Evolutionary conservation across 805 yeast species (phyloP), one percentile per base, ranked within the genome.

Genomic region (Peterozyma toletana): DNA sequence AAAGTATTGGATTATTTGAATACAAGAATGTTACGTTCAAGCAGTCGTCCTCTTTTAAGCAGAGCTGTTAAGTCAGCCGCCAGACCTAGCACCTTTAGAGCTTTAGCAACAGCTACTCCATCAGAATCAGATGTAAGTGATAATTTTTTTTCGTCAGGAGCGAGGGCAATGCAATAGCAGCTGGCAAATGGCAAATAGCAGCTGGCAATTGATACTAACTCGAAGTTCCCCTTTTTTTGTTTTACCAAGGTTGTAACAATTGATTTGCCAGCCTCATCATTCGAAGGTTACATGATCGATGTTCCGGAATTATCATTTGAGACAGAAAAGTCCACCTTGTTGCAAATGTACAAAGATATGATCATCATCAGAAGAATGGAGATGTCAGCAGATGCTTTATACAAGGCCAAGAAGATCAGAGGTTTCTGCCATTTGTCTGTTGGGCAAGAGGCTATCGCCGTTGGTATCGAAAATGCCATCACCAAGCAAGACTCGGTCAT

Each of bases 391-490:
- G 99, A 93, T 65, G 98, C 97, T 30, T 74, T 93, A 52, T 93
- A 93, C 77, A 93, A 93, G 75, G 96, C 98, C 59, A 93, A 93
- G 77, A 89, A 91, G 73, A 90, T 93, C 61, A 81, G 98, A 75
- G 99, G 99, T 57, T 93, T 93, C 83, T 93, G 99, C 72, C 99
- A 93, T 70, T 79, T 93, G 73, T 86, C 96, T 11, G 89, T 87
- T 51, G 99, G 99, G 60, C 99, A 93, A 73, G 99, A 93, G 73
- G 99, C 99, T 51, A 80, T 93, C 68, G 96, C 99, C 50, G 97
- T 91, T 50, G 99, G 99, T 66, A 89, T 93, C 55, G 99, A 93
- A 75, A 79, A 84, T 59, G 98, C 99, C 56, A 84, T 89, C 62
- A 81, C 85, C 55, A 74, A 75, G 52, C 68, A 83, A 54, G 99